Conservation (phyloP, 306 rosid species). For the Herpetospermum pedunculosum region DNA sequence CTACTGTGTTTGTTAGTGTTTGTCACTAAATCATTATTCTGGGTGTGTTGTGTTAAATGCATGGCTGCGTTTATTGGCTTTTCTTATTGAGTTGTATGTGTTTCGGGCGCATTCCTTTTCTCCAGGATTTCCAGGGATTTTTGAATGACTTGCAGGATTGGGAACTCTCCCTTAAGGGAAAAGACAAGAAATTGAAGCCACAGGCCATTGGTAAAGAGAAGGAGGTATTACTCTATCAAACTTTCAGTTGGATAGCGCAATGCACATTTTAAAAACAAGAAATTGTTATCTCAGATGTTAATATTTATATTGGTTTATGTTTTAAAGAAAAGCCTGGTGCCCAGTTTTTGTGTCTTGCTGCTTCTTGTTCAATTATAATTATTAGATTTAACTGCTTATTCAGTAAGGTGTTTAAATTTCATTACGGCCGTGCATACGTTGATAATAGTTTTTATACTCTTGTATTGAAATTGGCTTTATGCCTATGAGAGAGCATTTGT, state of each 20-base stretch:
- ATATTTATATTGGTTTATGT: not conserved
- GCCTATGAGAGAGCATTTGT: not conserved
- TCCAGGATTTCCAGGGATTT: constrained; percentile 91
- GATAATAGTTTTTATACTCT: not conserved
- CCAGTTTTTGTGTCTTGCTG: not conserved
- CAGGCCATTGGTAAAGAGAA: constrained; percentile 30
- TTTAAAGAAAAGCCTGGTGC: not conserved
- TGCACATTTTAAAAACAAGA: not conserved
- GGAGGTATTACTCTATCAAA: constrained; percentile 29
- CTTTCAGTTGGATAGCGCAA: not conserved
- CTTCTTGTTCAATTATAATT: not conserved
- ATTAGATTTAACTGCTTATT: not conserved
- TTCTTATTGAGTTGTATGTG: constrained; percentile 5
- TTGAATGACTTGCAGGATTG: constrained; percentile 92
- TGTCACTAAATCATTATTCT: not conserved
- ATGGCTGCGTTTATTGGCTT: not conserved
- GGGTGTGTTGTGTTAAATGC: not conserved
- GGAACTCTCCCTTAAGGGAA: constrained; percentile 70
- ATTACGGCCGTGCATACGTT: not conserved
- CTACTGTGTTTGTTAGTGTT: not conserved
- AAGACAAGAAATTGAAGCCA: constrained; percentile 30
- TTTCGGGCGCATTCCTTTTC: constrained; percentile 1
- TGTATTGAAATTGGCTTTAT: not conserved
- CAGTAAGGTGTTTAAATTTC: not conserved
- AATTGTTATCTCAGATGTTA: not conserved